Evolutionary conservation across 192 early-diverging fungal genomes (phyloP).

Genomic region (Coemansia sp.): DNA sequence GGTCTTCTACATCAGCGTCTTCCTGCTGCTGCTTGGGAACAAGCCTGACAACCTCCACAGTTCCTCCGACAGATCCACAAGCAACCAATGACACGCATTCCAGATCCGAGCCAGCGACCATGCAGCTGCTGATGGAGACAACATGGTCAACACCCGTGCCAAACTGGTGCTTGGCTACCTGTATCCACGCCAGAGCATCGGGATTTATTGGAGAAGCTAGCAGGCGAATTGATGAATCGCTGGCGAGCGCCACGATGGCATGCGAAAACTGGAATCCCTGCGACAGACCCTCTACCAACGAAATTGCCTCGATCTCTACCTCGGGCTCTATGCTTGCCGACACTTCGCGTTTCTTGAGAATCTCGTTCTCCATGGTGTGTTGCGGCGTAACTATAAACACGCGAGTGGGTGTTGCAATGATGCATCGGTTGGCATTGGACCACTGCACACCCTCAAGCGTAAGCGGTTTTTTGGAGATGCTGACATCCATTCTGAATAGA

Average conservation of each 20-base stretch:
- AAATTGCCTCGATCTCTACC: constrained; percentile 33
- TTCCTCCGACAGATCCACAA: constrained; percentile 31
- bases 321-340: constrained; percentile 17
- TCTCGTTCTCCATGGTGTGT: constrained; percentile 1
- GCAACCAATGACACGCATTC: constrained; percentile 20
- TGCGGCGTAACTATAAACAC: constrained; percentile 31
- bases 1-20: background rate
- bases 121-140: constrained; percentile 20
- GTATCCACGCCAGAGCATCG: constrained; percentile 24
- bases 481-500: constrained; percentile 24
- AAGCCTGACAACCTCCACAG: constrained; percentile 21
- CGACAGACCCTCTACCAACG: constrained; percentile 28
- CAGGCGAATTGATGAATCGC: constrained; percentile 42
- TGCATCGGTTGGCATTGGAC: constrained; percentile 42
- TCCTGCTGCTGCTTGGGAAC: background rate
- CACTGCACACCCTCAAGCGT: constrained; percentile 22
- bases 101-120: background rate
- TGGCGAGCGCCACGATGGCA: constrained; percentile 24
- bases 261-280: constrained; percentile 15
- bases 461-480: constrained; percentile 17
- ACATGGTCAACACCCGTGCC: constrained; percentile 19
- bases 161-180: constrained; percentile 35
- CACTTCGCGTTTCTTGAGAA: constrained; percentile 20
- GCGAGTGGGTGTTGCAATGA: constrained; percentile 28
- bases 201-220: constrained; percentile 26